Conservation (phyloP, 768 basidiomycete species). For the Podaxis pistillaris region DNA sequence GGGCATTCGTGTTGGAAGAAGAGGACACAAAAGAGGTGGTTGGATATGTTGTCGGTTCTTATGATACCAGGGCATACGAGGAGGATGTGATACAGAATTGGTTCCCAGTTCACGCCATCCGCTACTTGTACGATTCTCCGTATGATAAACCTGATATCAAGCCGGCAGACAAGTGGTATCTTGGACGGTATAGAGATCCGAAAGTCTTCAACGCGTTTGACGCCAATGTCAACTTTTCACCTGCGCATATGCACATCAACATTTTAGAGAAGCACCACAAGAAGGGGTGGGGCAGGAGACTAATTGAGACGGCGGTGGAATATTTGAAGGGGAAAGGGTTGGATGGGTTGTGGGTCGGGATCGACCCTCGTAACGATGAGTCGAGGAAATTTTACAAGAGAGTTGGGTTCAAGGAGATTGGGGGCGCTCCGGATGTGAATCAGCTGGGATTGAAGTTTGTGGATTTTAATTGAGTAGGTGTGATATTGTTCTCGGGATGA, state of each 20-base stretch:
- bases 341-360: conserved; percentile 62
- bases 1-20: conserved; percentile 74
- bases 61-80: conserved; percentile 67
- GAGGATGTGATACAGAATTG: conserved; percentile 50
- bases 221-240: conserved; percentile 59
- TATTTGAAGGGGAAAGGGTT: conserved; percentile 51
- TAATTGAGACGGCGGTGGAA: conserved; percentile 54
- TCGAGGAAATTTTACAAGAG: conserved; percentile 62
- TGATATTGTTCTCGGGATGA: neutral
- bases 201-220: conserved; percentile 46
- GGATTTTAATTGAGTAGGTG: conserved; percentile 24
- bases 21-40: conserved; percentile 48
- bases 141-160: conserved; percentile 26
- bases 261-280: conserved; percentile 65
- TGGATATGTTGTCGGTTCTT: conserved; percentile 69
- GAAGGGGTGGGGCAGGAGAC: conserved; percentile 66
- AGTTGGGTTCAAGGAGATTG: conserved; percentile 59
- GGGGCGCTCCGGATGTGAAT: conserved; percentile 46
- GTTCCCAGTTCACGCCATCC: conserved; percentile 62
- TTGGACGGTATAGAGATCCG: conserved; percentile 25
- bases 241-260: conserved; percentile 77
- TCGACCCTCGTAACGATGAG: conserved; percentile 60
- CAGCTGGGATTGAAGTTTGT: conserved; percentile 56
- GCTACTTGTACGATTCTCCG: conserved; percentile 39
- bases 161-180: conserved; percentile 43